Evolutionary conservation across 2,329 filamentous ascomycete species (phyloP), one percentile per base, ranked within the genome.

Genomic region (Monascus ruber): DNA sequence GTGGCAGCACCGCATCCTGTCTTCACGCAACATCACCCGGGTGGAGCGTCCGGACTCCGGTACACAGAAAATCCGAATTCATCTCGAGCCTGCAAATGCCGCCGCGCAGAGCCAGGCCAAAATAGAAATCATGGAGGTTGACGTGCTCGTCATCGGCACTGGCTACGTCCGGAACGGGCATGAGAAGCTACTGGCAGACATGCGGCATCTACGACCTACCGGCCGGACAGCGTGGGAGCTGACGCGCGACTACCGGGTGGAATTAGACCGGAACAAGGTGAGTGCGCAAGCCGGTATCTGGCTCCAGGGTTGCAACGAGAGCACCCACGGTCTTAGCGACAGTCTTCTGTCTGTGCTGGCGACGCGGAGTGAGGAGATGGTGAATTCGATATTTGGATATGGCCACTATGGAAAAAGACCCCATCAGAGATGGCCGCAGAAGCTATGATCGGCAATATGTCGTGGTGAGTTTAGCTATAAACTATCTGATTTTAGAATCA

Each of bases 271-370:
- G 1, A 79, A 75, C 26, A 71, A 74, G 35, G 81, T 96, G 28
- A 73, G 77, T n/a, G 57, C 72, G 0, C 77, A 80, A 34, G 82
- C 85, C 9, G 88, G 88, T 3, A 72, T 96, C 42, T 96, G 85
- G 82, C 70, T 96, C 51, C 91, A 96, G 61, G 89, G 89, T 27
- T 95, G 88, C 67, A 93, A 87, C 59, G 88, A 96, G 69, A 78
- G 73, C 45, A 94, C 87, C 28, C 89, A 96, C 62, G 89, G 89
- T 43, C 65, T 93, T 63, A 86, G 84, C 58, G 84, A 93, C 61
- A 85, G 81, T 35, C 72, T 93, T 38, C 71, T 93, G 38, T 89
- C 84, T 2, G 82, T 91, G 45, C 68, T 91, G 45, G 77, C 83
- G 5, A 77, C 80, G 25, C 70, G 85, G 39, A 82, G 83, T 28